Conservation (phyloP, 179 eudicot genomes). For the Beta macrorhiza region DNA sequence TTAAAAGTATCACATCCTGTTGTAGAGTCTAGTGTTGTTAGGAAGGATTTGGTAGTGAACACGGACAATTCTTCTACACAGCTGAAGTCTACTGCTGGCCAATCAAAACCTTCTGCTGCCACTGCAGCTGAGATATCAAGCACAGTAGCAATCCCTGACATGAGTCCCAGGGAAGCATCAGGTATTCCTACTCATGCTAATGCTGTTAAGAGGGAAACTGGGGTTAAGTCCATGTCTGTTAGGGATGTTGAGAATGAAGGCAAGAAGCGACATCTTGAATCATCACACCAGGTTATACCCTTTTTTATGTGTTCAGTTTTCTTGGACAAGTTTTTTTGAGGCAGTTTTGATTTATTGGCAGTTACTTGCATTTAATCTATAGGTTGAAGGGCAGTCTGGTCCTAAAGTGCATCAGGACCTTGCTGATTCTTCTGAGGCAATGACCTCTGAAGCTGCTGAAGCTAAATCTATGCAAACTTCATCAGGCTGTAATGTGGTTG, state of each 20-base stretch:
- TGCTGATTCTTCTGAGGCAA: conserved; percentile 11
- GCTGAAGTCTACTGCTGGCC: conserved; percentile 30
- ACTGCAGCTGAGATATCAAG: conserved; percentile 16
- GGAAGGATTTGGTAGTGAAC: conserved; percentile 37
- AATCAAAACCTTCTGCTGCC: conserved; percentile 22
- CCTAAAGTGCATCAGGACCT: conserved; percentile 2
- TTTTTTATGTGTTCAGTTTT: conserved; percentile 6
- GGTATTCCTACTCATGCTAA: conserved; percentile 19
- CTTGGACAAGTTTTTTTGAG: not conserved
- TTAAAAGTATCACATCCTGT: conserved; percentile 30
- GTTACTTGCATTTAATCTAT: conserved; percentile 20
- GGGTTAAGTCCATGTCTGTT: conserved; percentile 29
- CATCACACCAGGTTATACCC: conserved; percentile 50
- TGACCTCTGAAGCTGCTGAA: not conserved
- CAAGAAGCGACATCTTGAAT: conserved; percentile 31
- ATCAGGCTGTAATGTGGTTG: not conserved
- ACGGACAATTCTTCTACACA: conserved; percentile 27
- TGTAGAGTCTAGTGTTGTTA: conserved; percentile 35
- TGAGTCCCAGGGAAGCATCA: conserved; percentile 27
- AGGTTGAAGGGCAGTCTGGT: conserved; percentile 26
- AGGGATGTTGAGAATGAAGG: conserved; percentile 37
- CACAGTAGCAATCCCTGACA: conserved; percentile 17
- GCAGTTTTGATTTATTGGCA: not conserved
- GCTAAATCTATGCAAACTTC: not conserved
- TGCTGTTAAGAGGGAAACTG: conserved; percentile 25